Base-by-base conservation (phyloP, 2,329 filamentous ascomycete species). In the Chaetomiaceae sp. region DNA sequence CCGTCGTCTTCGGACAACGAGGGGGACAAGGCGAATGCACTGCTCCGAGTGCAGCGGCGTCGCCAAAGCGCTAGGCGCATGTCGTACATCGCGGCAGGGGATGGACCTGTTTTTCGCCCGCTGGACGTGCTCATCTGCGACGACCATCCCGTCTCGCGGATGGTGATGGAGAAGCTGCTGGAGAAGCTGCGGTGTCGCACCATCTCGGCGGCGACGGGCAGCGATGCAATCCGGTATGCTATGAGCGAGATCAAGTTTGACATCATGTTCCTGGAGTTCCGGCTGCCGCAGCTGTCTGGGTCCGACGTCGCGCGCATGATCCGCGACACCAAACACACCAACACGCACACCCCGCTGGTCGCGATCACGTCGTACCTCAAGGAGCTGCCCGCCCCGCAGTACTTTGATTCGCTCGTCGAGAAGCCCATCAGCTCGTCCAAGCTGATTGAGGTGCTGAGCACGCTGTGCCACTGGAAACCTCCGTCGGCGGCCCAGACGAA, bases 201-300 rank as follows among this genome's bases (percentile, higher is more conserved):
- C 8, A 94, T 99, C 64, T 91, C 89, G 3, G 92, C 94, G 4
- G 81, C 86, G 3, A 96, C 91, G 62, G 94, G 94, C 1, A 86
- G 89, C 0, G 94, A 99, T 66, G 94, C 92, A 11, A 87, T 96
- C 64, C 84, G 92, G 20, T 96, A 94, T 71, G 91, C 94, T 25
- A 89, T 95, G 78, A 92, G 92, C 65, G 92, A 97, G 67, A 92
- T 99, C 67, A 95, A 97, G 66, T 99, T 97, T 66, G 94, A 99
- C 71, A 90, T 96, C 63, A 96, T 99, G 68, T 94, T 99, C 77
- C 92, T 96, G 70, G 94, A 99, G 71, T 96, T 91, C 74, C 95
- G 92, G 68, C 76, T 99, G 42, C 92, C 94, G 9, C 90, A 95
- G 66, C 91, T 97, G 65, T 97, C 91, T 63, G 94, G 94, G 22